Evolutionary conservation across 768 basidiomycete species (phyloP), one percentile per base, ranked within the genome.

Genomic region (Boletales sp.): DNA sequence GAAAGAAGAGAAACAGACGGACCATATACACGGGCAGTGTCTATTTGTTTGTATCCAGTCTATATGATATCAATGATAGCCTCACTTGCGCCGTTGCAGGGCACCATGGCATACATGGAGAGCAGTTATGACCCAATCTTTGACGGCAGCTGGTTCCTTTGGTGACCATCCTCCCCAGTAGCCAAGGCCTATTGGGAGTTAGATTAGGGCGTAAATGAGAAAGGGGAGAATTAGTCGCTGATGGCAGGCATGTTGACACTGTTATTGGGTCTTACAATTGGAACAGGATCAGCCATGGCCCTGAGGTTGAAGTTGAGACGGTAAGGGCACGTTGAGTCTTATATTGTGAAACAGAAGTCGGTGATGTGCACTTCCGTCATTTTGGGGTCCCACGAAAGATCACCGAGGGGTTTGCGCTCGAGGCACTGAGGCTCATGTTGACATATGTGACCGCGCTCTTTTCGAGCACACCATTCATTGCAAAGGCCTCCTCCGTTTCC

Each of bases 341-440:
- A n/a, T n/a, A n/a, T n/a, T n/a, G n/a, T n/a, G n/a, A n/a, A n/a
- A n/a, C n/a, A n/a, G n/a, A n/a, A n/a, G n/a, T n/a, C n/a, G n/a
- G n/a, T n/a, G n/a, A n/a, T n/a, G n/a, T n/a, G n/a, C n/a, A n/a
- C n/a, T n/a, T n/a, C n/a, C n/a, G n/a, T n/a, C n/a, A n/a, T n/a
- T n/a, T n/a, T n/a, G n/a, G n/a, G n/a, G n/a, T n/a, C n/a, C n/a
- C n/a, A n/a, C n/a, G n/a, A n/a, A n/a, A n/a, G n/a, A n/a, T n/a
- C n/a, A n/a, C 7, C 13, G 11, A 77, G 58, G 90, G 93, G 10
- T 61, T 79, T 36, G 89, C 87, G 1, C 51, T 70, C 4, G 79
- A 82, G 54, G 79, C 87, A 2, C 74, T 90, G 36, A 78, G 74
- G 46, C 74, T 87, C 13, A 75, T 90, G 70, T 70, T 94, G 11